Evolutionary conservation across 169 alveolate species (phyloP).

Genomic region (Cryptosporidium sp.): DNA sequence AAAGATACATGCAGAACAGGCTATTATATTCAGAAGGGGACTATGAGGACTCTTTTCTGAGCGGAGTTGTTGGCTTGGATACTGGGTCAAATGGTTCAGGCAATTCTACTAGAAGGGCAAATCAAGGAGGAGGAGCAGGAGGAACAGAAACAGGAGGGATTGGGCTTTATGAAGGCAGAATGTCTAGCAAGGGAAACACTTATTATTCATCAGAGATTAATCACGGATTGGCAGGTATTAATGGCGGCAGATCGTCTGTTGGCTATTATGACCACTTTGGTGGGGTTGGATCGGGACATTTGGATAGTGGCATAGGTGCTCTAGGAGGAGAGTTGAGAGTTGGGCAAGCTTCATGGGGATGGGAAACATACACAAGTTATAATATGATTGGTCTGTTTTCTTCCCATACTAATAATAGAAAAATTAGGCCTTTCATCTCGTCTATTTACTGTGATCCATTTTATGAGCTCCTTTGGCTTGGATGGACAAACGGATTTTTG

Average conservation of each 20-base stretch:
- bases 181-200: not conserved
- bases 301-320: slow-evolving; percentile 4
- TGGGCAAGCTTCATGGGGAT: slow-evolving; percentile 45
- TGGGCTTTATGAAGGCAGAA: not conserved
- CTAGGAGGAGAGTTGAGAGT: slow-evolving; percentile 5
- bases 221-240: not conserved
- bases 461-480: slow-evolving; percentile 71
- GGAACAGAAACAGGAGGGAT: not conserved
- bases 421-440: slow-evolving; percentile 53
- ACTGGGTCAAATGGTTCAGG: slow-evolving; percentile 4
- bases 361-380: slow-evolving; percentile 73
- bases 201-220: not conserved
- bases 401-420: slow-evolving; percentile 17
- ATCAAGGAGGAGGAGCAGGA: not conserved
- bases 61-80: slow-evolving; percentile 29
- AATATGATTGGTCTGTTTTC: slow-evolving; percentile 64
- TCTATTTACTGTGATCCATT: slow-evolving; percentile 62
- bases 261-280: slow-evolving; percentile 14
- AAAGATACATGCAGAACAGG: slow-evolving; percentile 47
- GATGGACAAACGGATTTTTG: slow-evolving; percentile 72
- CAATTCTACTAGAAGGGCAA: not conserved
- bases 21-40: slow-evolving; percentile 27
- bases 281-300: slow-evolving; percentile 17
- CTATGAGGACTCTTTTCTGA: slow-evolving; percentile 19
- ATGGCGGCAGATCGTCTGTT: not conserved